Evolutionary conservation across 192 early-diverging fungal genomes (phyloP).

Genomic region (Cetraspora pellucida): DNA sequence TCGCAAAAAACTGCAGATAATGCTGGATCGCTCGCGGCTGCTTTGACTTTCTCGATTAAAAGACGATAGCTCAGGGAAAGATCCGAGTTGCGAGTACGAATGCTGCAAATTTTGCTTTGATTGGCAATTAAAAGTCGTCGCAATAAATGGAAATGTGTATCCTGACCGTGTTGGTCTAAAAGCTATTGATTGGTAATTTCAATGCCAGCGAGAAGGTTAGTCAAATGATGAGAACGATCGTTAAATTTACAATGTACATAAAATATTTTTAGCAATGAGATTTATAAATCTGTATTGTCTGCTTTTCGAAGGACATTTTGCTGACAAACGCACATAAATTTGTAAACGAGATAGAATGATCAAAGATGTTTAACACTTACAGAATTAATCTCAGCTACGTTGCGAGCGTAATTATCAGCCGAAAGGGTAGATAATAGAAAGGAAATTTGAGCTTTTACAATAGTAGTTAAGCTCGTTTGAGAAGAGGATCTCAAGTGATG

Average conservation of each 20-base stretch:
- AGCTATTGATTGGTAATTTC: constrained; percentile 37
- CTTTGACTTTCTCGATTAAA: constrained; percentile 45
- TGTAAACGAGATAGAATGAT: background rate
- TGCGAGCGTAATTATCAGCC: constrained; percentile 54
- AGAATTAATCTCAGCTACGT: constrained; percentile 52
- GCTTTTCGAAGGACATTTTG: too few relatives aligned
- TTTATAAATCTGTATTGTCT: too few relatives aligned
- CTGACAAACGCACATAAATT: too few relatives aligned
- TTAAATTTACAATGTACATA: background rate
- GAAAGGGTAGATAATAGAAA: constrained; percentile 55
- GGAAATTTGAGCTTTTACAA: constrained; percentile 61
- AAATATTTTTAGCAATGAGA: background rate
- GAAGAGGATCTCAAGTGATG: constrained; percentile 46
- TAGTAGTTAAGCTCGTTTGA: constrained; percentile 53
- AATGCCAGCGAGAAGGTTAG: background rate
- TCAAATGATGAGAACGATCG: background rate
- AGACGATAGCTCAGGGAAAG: constrained; percentile 45
- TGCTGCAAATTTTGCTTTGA: constrained; percentile 38
- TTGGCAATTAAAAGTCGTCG: constrained; percentile 44
- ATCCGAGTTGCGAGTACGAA: constrained; percentile 24
- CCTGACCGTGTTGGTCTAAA: constrained; percentile 55
- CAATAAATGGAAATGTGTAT: constrained; percentile 54
- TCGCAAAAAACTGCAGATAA: constrained; percentile 46
- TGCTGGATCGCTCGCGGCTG: constrained; percentile 40
- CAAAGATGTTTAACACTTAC: constrained; percentile 41